Evolutionary conservation across 1,139 yeast species (phyloP).

Genomic region (Candida sp.): DNA sequence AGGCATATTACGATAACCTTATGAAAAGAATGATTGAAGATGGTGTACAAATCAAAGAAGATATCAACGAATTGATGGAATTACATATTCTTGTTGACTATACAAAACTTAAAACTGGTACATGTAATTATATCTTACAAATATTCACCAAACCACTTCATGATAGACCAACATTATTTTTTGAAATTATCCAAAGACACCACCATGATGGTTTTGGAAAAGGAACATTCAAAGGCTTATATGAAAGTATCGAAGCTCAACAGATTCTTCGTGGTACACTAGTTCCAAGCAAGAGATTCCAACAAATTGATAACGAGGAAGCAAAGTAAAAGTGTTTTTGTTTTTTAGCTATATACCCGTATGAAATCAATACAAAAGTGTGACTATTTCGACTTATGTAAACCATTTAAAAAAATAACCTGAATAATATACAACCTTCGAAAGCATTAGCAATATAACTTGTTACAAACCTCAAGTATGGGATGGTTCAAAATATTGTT

Average conservation of each 20-base stretch:
- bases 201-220: constrained; percentile 87
- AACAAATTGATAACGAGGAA: background rate
- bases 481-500: background rate
- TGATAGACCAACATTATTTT: constrained; percentile 77
- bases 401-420: background rate
- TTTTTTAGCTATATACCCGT: background rate
- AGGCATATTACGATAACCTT: constrained; percentile 52
- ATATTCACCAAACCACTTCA: constrained; percentile 73
- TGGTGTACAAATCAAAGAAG: constrained; percentile 45
- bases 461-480: background rate
- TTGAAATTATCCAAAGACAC: constrained; percentile 76
- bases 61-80: constrained; percentile 32
- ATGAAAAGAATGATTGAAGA: constrained; percentile 33
- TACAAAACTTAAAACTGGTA: constrained; percentile 18
- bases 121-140: constrained; percentile 67
- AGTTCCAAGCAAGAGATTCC: constrained; percentile 3
- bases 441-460: too few relatives aligned
- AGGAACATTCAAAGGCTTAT: constrained; percentile 79
- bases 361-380: background rate
- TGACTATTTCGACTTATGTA: background rate
- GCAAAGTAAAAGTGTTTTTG: background rate
- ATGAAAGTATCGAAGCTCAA: constrained; percentile 70
- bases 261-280: constrained; percentile 54
- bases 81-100: constrained; percentile 69
- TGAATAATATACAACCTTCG: background rate